Percentiles rank a stretch among this genome's conserved stretches.
Evolutionary conservation across 345 rosid genomes (phyloP).

Genomic region (Euclidium syriacum): DNA sequence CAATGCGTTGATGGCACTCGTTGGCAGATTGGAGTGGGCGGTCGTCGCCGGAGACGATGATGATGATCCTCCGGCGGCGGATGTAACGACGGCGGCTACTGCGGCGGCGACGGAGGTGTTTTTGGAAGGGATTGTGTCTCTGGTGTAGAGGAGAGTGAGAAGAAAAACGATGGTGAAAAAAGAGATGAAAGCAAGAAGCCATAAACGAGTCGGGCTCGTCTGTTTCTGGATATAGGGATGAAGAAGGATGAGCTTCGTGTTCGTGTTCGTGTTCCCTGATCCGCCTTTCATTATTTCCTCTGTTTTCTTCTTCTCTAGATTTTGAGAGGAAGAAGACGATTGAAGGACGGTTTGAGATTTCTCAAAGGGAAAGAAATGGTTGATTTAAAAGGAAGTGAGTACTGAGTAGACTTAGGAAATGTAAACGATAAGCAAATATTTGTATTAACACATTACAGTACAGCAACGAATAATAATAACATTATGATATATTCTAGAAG

Average conservation of each 20-base stretch:
- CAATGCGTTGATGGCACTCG: conserved; percentile 64
- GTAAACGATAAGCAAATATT: conserved; percentile 13
- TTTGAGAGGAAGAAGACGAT: background rate
- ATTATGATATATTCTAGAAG: too few relatives aligned
- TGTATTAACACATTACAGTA: background rate
- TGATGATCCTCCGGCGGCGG: conserved; percentile 33
- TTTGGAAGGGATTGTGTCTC: conserved; percentile 44
- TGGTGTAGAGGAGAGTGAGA: conserved; percentile 62
- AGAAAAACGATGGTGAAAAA: conserved; percentile 77
- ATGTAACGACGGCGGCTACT: background rate
- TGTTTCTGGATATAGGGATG: conserved; percentile 89
- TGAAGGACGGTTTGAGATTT: conserved; percentile 8
- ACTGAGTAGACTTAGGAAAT: background rate
- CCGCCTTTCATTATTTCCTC: conserved; percentile 45
- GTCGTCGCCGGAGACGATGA: too few relatives aligned
- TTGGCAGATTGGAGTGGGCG: conserved; percentile 39
- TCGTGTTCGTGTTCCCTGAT: conserved; percentile 46
- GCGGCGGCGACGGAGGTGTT: conserved; percentile 19
- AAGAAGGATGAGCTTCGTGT: conserved; percentile 82
- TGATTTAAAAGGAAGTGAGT: conserved; percentile 21
- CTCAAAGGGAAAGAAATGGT: background rate
- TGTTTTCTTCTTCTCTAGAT: background rate
- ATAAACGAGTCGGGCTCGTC: conserved; percentile 49
- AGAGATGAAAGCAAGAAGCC: conserved; percentile 74
- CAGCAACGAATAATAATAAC: background rate